phyloP scores from a whole-genome alignment of 164 flowering plant species.

The Piper betle region DNA sequence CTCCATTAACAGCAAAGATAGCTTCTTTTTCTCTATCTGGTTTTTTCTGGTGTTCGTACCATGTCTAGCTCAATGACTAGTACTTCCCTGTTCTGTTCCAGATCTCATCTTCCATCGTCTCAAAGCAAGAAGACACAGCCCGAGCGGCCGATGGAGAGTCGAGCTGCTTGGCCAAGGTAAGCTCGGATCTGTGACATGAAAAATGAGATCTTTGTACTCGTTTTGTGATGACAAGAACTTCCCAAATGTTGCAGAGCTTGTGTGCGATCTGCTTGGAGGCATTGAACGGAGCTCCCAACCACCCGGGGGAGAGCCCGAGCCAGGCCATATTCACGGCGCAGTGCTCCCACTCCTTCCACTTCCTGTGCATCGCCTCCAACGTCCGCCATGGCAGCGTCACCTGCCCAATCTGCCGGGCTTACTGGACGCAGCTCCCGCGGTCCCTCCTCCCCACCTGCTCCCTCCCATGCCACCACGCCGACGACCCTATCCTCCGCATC shows the following conservation, averaged over 20 bases:
- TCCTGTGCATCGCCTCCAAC: conserved; percentile 75
- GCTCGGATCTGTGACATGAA: too few species aligned
- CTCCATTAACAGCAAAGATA: background rate
- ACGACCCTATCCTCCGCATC: conserved; percentile 64
- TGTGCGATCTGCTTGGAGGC: conserved; percentile 84
- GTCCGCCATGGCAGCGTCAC: conserved; percentile 83
- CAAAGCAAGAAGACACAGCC: conserved; percentile 7
- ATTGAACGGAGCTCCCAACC: conserved; percentile 33
- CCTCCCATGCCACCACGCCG: conserved; percentile 21
- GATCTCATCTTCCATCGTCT: conserved; percentile 7
- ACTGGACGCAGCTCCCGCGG: conserved; percentile 87
- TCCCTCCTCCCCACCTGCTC: conserved; percentile 26
- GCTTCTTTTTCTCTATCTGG: background rate
- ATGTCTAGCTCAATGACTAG: background rate
- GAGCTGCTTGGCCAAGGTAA: conserved; percentile 13
- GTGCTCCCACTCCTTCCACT: conserved; percentile 86
- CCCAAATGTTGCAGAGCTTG: conserved; percentile 36
- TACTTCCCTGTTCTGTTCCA: conserved; percentile 2
- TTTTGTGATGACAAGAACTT: background rate
- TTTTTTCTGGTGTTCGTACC: background rate
- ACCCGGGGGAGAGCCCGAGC: conserved; percentile 34
- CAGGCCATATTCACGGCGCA: conserved; percentile 82
- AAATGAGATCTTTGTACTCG: background rate
- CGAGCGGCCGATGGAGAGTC: conserved; percentile 10
- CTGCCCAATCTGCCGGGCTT: conserved; percentile 84